Evolutionary conservation across 2,329 filamentous ascomycete species (phyloP).

Genomic region (Alternaria sp.): DNA sequence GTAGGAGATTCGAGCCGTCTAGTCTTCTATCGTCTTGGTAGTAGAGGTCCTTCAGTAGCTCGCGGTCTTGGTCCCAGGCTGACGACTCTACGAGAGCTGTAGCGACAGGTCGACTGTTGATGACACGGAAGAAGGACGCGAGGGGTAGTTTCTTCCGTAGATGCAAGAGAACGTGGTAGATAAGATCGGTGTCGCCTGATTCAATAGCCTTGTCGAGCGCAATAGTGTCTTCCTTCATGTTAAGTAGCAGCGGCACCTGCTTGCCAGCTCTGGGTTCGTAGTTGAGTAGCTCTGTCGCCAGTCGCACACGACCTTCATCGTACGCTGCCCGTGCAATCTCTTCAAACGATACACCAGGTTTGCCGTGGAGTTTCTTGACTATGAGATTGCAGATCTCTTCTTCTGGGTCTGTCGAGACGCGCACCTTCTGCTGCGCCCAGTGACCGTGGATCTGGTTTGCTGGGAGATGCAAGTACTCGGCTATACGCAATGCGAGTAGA

Average conservation of each 20-base stretch:
- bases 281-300: conserved; percentile 90
- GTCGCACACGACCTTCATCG: conserved; percentile 86
- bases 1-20: conserved; percentile 86
- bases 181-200: conserved; percentile 90
- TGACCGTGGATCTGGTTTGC: conserved; percentile 93
- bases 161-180: conserved; percentile 87
- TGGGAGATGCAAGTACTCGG: conserved; percentile 84
- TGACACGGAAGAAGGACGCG: conserved; percentile 88
- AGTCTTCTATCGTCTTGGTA: conserved; percentile 94
- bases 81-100: conserved; percentile 89
- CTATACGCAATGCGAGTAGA: conserved; percentile 85
- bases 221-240: conserved; percentile 94
- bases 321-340: conserved; percentile 92
- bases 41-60: conserved; percentile 91
- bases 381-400: conserved; percentile 86
- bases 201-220: conserved; percentile 97
- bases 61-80: conserved; percentile 78
- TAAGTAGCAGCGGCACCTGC: conserved; percentile 90
- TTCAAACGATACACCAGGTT: conserved; percentile 94
- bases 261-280: conserved; percentile 94
- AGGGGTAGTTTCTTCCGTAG: conserved; percentile 90
- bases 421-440: conserved; percentile 95
- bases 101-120: conserved; percentile 84
- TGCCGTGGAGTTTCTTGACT: conserved; percentile 84
- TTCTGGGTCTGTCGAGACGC: conserved; percentile 82